Conservation (phyloP, 2,329 filamentous ascomycete species). For the Akanthomyces uredinophilus region DNA sequence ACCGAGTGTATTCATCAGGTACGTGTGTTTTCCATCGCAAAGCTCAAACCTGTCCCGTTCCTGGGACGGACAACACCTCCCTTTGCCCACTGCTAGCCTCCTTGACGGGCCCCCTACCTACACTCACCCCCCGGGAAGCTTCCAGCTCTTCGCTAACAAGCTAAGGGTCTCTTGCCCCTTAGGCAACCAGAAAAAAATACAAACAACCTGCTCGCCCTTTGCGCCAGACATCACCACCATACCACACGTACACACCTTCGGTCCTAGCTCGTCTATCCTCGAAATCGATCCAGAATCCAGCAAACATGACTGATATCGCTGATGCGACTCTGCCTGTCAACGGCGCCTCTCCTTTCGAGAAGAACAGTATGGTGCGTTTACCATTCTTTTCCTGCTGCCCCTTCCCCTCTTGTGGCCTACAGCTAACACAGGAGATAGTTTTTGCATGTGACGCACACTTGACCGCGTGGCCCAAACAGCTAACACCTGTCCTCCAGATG, state of each 20-base stretch:
- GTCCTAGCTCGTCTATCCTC: background rate
- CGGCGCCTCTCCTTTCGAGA: slow-evolving; percentile 40
- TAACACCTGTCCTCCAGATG: slow-evolving; percentile 14
- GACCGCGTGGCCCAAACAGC: slow-evolving; percentile 11
- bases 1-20: slow-evolving; percentile 5
- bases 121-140: background rate
- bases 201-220: background rate
- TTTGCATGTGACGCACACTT: slow-evolving; percentile 16
- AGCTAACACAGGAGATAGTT: slow-evolving; percentile 15
- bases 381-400: slow-evolving; percentile 13
- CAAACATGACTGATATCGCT: slow-evolving; percentile 38
- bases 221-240: slow-evolving; percentile 11
- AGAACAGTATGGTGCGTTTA: slow-evolving; percentile 48
- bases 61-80: background rate
- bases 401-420: background rate
- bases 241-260: background rate
- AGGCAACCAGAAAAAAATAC: slow-evolving; percentile 9
- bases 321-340: slow-evolving; percentile 37
- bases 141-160: slow-evolving; percentile 11
- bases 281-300: slow-evolving; percentile 9
- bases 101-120: background rate
- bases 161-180: slow-evolving; percentile 14
- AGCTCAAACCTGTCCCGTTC: background rate
- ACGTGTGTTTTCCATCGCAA: background rate
- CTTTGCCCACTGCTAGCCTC: background rate